phyloP scores from a whole-genome alignment of 116 monocot genomes.

The Phalaenopsis hybrid region DNA sequence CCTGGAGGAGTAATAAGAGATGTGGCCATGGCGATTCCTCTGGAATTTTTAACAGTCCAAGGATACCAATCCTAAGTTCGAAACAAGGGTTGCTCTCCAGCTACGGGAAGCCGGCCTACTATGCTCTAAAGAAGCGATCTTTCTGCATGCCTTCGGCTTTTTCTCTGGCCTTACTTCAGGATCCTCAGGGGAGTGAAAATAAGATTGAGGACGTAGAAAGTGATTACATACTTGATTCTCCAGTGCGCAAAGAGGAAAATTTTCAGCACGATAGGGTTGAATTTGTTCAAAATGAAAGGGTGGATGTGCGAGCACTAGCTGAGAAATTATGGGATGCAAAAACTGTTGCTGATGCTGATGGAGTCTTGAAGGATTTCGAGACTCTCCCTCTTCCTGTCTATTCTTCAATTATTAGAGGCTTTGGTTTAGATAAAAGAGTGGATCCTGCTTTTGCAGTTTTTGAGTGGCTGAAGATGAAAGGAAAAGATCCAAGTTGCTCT shows the following conservation, averaged over 20 bases:
- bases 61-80: background rate
- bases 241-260: constrained; percentile 1
- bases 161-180: constrained; percentile 31
- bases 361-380: constrained; percentile 32
- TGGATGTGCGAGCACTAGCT: constrained; percentile 59
- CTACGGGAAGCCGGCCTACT: constrained; percentile 3
- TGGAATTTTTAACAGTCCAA: constrained; percentile 4
- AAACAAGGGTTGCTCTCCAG: constrained; percentile 15
- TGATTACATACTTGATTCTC: constrained; percentile 2
- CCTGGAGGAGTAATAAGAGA: constrained; percentile 18
- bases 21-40: background rate
- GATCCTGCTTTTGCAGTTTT: constrained; percentile 81
- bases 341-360: constrained; percentile 59
- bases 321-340: constrained; percentile 35
- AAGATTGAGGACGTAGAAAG: background rate
- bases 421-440: constrained; percentile 53
- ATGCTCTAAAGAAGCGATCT: constrained; percentile 18
- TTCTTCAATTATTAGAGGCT: constrained; percentile 68
- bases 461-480: constrained; percentile 80
- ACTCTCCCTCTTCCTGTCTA: constrained; percentile 58
- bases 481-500: background rate
- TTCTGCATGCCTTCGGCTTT: constrained; percentile 24
- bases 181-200: constrained; percentile 14
- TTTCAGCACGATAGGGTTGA: background rate
- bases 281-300: constrained; percentile 14